A percentile compares a stretch with the other conserved stretches of the same genome.
Conservation (phyloP, 768 basidiomycete genomes). For the Lentinula sp. region DNA sequence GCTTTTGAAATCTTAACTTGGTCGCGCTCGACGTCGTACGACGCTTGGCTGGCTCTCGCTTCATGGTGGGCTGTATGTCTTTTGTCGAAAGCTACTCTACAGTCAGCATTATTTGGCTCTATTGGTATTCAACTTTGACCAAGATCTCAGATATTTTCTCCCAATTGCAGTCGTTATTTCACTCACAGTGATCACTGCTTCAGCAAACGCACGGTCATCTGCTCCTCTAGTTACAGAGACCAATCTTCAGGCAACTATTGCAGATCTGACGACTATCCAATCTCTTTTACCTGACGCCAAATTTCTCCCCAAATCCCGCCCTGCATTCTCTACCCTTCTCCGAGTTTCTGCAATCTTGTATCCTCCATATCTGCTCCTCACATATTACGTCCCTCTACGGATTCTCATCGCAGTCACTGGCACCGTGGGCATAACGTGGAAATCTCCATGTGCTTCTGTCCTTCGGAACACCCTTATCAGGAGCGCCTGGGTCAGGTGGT, state of each 20-base stretch:
- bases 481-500: constrained; percentile 66
- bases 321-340: constrained; percentile 32
- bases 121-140: not conserved
- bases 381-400: constrained; percentile 55
- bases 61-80: constrained; percentile 78
- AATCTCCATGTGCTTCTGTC: constrained; percentile 61
- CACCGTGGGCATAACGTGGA: constrained; percentile 52
- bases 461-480: constrained; percentile 52
- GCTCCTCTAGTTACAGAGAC: constrained; percentile 45
- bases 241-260: constrained; percentile 45
- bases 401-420: constrained; percentile 56
- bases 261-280: constrained; percentile 64
- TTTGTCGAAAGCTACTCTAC: constrained; percentile 42
- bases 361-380: constrained; percentile 61
- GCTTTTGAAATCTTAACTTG: constrained; percentile 50
- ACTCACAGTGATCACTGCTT: constrained; percentile 24
- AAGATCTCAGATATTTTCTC: constrained; percentile 44
- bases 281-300: constrained; percentile 41
- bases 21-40: constrained; percentile 44
- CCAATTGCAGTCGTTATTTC: constrained; percentile 44
- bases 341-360: constrained; percentile 54
- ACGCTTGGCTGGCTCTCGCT: constrained; percentile 62
- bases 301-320: constrained; percentile 23
- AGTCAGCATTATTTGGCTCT: constrained; percentile 25
- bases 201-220: constrained; percentile 13